Evolutionary conservation across 1,284 basidiomycete species (phyloP).

Genomic region (Mycena citricolor): DNA sequence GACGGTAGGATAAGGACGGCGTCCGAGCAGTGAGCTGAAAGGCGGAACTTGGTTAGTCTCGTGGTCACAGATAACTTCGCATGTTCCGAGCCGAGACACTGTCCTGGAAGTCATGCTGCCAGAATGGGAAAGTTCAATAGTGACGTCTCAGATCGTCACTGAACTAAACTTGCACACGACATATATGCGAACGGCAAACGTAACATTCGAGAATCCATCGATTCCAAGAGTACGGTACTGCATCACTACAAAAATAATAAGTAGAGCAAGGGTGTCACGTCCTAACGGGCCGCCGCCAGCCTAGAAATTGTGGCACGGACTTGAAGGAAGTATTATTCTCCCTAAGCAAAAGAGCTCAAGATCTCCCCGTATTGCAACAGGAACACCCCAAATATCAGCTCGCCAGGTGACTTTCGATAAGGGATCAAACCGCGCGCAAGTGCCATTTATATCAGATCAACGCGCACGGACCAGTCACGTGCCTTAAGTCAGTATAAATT

Average conservation of each 20-base stretch:
- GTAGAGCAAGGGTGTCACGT: constrained; percentile 37
- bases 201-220: too few species aligned
- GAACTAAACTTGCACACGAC: too few species aligned
- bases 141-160: too few species aligned
- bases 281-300: constrained; percentile 57
- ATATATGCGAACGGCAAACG: too few species aligned
- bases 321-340: constrained; percentile 44
- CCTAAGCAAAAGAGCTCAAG: constrained; percentile 39
- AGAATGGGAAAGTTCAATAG: too few species aligned
- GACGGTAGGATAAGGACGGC: too few species aligned
- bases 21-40: too few species aligned
- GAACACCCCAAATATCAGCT: constrained; percentile 69
- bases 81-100: too few species aligned
- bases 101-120: too few species aligned
- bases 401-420: constrained; percentile 68
- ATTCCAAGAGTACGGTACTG: too few species aligned
- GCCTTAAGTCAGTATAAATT: constrained; percentile 24
- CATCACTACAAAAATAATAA: background rate
- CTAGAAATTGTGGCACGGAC: constrained; percentile 40
- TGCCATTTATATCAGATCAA: constrained; percentile 31
- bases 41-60: too few species aligned
- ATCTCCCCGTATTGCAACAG: constrained; percentile 22
- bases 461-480: constrained; percentile 57
- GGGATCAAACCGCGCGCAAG: constrained; percentile 14
- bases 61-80: too few species aligned